Base-by-base conservation (phyloP, 1,284 basidiomycete species). In the Tilletia walkeri region DNA sequence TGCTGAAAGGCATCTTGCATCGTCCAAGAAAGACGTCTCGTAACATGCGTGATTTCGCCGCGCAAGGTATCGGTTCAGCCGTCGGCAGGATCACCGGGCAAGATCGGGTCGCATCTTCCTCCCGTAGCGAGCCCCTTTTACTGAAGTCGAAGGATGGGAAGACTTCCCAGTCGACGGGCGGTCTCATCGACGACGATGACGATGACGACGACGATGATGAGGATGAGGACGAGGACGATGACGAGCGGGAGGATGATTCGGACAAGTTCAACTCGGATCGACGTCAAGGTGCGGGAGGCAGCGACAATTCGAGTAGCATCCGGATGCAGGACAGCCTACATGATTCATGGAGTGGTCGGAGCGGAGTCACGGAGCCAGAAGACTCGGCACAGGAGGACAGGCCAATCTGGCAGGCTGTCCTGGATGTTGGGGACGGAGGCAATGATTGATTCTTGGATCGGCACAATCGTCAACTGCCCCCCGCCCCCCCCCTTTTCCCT, bases 1-100 rank as follows among this genome's bases (percentile, higher is more conserved):
- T 83, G 66, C 66, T 83, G 65, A 76, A 76, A 59, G 79, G 77
- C 50, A 72, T 82, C n/a, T 72, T 83, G 38, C 72, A 76, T 30
- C 70, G 72, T 6, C 68, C 75, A 20, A 56, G 70, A 34, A 72
- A 72, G 50, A 70, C 67, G 34, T 56, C 67, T 18, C 73, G 71
- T 39, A 71, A 68, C 49, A 53, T 71, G 39, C 70, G 72, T 34
- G 65, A 65, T 45, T n/a, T 59, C 4, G 38, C 36, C 20, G 54
- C 50, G 41, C 68, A 53, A 14, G 54, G 61, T 18, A 14, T 63
- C 47, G 47, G 53, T 45, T 69, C 39, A 36, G 48, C 49, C 30
- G 66, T 39, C 12, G 36, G 47, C 20, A n/a, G 66, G 16, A 34
- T 68, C 67, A 53, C 18, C 4, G 38, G 50, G 30, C 66, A 56